Percentiles rank a stretch among this genome's conserved stretches.
Evolutionary conservation across 2,329 filamentous ascomycete genomes (phyloP).

Genomic region (Apiospora aurea): DNA sequence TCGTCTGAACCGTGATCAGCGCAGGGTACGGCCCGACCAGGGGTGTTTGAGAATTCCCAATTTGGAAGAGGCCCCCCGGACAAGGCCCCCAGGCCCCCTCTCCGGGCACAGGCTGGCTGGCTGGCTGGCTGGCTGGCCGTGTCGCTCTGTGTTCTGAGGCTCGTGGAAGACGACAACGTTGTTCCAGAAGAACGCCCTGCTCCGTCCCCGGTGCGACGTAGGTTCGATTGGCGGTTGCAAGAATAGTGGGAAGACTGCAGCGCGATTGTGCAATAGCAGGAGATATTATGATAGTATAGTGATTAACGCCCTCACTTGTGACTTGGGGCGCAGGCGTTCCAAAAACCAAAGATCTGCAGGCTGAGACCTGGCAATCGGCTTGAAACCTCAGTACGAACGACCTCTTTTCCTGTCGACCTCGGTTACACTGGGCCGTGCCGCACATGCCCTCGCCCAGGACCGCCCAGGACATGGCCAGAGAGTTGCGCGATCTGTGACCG

Average conservation of each 20-base stretch:
- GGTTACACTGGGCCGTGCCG: neutral
- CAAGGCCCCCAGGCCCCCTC: neutral
- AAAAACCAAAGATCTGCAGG: slow-evolving; percentile 43
- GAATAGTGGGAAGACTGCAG: slow-evolving; percentile 8
- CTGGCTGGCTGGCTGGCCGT: neutral
- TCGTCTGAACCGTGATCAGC: slow-evolving; percentile 52
- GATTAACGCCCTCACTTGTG: no score
- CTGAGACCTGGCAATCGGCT: slow-evolving; percentile 50
- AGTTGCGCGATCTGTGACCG: slow-evolving; percentile 40
- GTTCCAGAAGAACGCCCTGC: slow-evolving; percentile 26
- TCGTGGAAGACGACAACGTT: slow-evolving; percentile 15
- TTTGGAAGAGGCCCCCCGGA: slow-evolving; percentile 16
- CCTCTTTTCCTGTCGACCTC: neutral
- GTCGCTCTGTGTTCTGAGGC: neutral
- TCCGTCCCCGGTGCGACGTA: neutral
- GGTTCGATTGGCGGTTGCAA: slow-evolving; percentile 1
- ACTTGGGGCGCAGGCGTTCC: slow-evolving; percentile 37
- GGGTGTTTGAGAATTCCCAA: slow-evolving; percentile 26
- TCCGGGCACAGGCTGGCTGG: slow-evolving; percentile 3
- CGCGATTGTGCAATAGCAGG: slow-evolving; percentile 2
- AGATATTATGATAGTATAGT: neutral
- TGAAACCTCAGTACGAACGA: slow-evolving; percentile 45
- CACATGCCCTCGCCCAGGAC: slow-evolving; percentile 1
- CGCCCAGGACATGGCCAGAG: neutral
- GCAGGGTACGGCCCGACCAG: slow-evolving; percentile 42